Base-by-base conservation (phyloP, 164 flowering plant species). In the Paratinospora sagittata region DNA sequence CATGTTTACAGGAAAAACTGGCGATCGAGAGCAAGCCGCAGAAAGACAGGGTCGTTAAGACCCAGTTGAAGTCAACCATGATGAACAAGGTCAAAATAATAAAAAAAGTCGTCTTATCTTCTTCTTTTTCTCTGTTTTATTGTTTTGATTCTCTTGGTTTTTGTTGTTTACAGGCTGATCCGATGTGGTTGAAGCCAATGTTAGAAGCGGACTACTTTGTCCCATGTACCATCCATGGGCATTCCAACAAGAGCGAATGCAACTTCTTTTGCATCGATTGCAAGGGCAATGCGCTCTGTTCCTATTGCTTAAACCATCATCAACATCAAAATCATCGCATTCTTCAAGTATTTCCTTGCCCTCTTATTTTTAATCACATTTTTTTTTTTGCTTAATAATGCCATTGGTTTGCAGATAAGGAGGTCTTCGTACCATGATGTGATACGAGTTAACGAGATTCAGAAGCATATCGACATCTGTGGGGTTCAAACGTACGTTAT, bases 401-500 rank as follows among this genome's bases (percentile, higher is more conserved):
- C n/a, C n/a, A n/a, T n/a, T n/a, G n/a, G n/a, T 27, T 41, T 14
- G 70, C 74, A 90, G 93, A 90, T 89, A 74, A 81, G 96, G 82
- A 76, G 90, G 69, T 90, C 96, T 2, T 90, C 96, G 0, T 90
- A 90, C 81, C 92, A 90, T 67, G 79, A 90, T 73, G 96, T 90
- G 78, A 84, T 90, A 37, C 79, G 96, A 75, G 90, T 88, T 1
- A 79, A 76, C n/a, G 96, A 90, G 79, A 82, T 90, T 69, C 96
- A 89, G 77, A 90, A 82, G 70, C 73, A 72, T 74, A 67, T 90
- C 27, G 96, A 89, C 81, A 86, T 89, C 3, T 74, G 84, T 0
- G 71, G 82, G 9, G 84, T 90, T 16, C 96, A 90, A 72, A 86
- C 87, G 0, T 89, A 90, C 76, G 72, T 89, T n/a, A 90, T 90